Conservation (phyloP, 257 asterid species). For the Solanum sparsipilum region DNA sequence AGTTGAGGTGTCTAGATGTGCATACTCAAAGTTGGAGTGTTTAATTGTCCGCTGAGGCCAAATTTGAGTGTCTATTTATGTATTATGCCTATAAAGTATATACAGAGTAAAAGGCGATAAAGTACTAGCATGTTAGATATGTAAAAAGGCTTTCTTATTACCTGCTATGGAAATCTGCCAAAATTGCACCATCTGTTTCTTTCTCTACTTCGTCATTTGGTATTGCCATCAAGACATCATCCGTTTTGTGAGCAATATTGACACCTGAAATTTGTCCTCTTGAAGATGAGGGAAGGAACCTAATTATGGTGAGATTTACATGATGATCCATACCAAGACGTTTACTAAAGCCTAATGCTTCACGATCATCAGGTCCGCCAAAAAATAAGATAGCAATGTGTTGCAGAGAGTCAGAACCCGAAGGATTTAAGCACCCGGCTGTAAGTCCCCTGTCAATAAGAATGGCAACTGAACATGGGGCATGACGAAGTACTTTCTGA, state of each 20-base stretch:
- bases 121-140: neutral
- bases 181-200: conserved; percentile 45
- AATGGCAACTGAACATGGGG: conserved; percentile 73
- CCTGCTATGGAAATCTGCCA: conserved; percentile 84
- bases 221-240: conserved; percentile 58
- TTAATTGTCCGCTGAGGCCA: neutral
- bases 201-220: conserved; percentile 47
- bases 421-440: conserved; percentile 29
- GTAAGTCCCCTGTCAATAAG: conserved; percentile 89
- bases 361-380: conserved; percentile 96
- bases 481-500: conserved; percentile 77
- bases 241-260: conserved; percentile 41
- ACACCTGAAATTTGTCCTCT: conserved; percentile 38
- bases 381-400: conserved; percentile 79
- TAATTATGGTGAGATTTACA: conserved; percentile 70
- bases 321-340: conserved; percentile 87
- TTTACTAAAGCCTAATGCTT: conserved; percentile 83
- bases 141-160: conserved; percentile 6
- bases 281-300: conserved; percentile 52
- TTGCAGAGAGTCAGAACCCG: conserved; percentile 51
- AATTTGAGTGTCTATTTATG: neutral
- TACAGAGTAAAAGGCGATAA: neutral
- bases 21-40: neutral
- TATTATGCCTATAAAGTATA: neutral
- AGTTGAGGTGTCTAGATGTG: neutral